phyloP scores from a whole-genome alignment of 192 early-diverging fungal genomes.

The Gorgonomyces haynaldii region DNA sequence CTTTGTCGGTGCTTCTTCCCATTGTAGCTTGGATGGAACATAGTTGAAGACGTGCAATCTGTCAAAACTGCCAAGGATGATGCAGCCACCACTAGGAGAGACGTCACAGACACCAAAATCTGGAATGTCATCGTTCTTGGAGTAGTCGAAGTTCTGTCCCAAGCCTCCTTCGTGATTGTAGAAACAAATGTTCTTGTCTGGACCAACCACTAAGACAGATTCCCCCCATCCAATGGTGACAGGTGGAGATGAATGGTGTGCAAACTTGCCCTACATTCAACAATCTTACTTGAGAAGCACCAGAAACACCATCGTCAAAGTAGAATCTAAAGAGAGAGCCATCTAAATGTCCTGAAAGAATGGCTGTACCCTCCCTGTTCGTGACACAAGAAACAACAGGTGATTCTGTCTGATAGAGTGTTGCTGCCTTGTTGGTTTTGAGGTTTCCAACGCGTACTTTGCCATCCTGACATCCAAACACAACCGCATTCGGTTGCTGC shows the following conservation, averaged over 20 bases:
- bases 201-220: constrained; percentile 38
- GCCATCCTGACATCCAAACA: constrained; percentile 51
- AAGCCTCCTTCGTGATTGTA: constrained; percentile 32
- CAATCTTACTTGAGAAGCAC: constrained; percentile 38
- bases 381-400: constrained; percentile 42
- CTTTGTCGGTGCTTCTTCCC: constrained; percentile 48
- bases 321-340: constrained; percentile 51
- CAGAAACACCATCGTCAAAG: constrained; percentile 52
- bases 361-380: constrained; percentile 43
- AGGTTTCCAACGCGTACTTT: constrained; percentile 53
- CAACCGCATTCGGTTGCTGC: constrained; percentile 47
- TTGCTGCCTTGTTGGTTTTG: constrained; percentile 58
- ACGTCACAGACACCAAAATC: constrained; percentile 42
- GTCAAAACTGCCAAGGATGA: constrained; percentile 45
- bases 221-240: constrained; percentile 45
- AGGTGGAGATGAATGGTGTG: constrained; percentile 34
- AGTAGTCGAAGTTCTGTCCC: constrained; percentile 48
- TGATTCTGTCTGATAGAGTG: constrained; percentile 49
- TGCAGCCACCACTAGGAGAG: constrained; percentile 44
- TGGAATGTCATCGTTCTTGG: constrained; percentile 37
- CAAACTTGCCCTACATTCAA: constrained; percentile 48
- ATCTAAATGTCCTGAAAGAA: constrained; percentile 49
- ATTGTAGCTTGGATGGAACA: constrained; percentile 21
- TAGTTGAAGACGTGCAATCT: constrained; percentile 46
- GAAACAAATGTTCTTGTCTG: constrained; percentile 38